Evolutionary conservation across 306 rosid genomes (phyloP), one percentile per base, ranked within the genome.

Genomic region (Dryas alaskensis): DNA sequence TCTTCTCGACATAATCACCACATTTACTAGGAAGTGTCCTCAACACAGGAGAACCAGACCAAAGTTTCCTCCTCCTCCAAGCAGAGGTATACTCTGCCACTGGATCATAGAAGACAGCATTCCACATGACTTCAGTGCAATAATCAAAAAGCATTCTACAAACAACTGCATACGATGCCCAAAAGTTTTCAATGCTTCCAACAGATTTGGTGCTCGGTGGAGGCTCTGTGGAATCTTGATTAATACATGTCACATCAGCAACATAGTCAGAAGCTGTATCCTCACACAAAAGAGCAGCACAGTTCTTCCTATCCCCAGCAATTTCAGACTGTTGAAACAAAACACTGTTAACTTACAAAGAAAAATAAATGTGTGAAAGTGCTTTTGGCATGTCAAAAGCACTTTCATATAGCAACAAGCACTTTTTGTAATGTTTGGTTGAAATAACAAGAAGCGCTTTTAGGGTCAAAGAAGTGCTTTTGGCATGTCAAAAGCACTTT

Each of bases 121-220:
- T 94, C 99, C 97, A 94, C 85, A 83, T 83, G 60, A 90, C 92
- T 87, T 90, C 82, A 88, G 83, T 79, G 88, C 92, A 92, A 81
- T 82, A 82, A 78, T 88, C 84, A 77, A 76, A 70, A 78, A 94
- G 89, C 70, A 83, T 80, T 83, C 73, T 81, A 43, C 99, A 84
- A 65, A 94, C 87, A 87, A 54, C 88, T 27, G 88, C 79, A 78
- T 83, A 84, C 19, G 90, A 86, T 75, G 87, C 84, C 89, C 88
- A 80, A 82, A 89, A 94, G 69, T 86, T 90, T 69, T 92, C 92
- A 72, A 89, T 68, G 78, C 87, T 87, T 80, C 99, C 95, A 82
- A 88, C 88, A 50, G 91, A 80, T 77, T 89, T 91, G 69, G 59
- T 43, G 67, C 37, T 74, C 59, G 47, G 27, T 39, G 76, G 73